Percentiles rank a stretch among this genome's conserved stretches.
phyloP scores from a whole-genome alignment of 805 yeast genomes.

The Blastobotrys peoriensis region DNA sequence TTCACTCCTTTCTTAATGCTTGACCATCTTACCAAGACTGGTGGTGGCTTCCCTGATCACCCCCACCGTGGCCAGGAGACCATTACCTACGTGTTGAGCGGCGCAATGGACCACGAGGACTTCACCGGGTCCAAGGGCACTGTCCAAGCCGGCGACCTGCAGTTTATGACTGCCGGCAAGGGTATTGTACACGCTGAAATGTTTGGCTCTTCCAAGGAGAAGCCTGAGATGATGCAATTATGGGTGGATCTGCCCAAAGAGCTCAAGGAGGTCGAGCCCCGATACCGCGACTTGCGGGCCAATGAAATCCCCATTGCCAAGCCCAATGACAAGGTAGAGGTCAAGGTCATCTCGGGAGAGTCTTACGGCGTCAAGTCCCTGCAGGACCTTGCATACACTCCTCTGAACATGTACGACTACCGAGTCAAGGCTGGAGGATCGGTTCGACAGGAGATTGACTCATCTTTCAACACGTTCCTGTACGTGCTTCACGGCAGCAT shows the following conservation, averaged over 20 bases:
- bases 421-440: constrained; percentile 44
- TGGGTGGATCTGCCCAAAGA: constrained; percentile 80
- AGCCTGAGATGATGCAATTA: constrained; percentile 52
- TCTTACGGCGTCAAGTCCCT: constrained; percentile 68
- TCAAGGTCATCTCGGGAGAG: constrained; percentile 69
- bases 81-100: constrained; percentile 59
- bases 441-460: constrained; percentile 54
- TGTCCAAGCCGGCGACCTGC: constrained; percentile 75
- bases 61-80: constrained; percentile 83
- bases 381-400: constrained; percentile 74
- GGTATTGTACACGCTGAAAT: constrained; percentile 85
- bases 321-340: constrained; percentile 53
- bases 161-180: constrained; percentile 89
- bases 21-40: constrained; percentile 69
- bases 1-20: constrained; percentile 78
- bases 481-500: constrained; percentile 24
- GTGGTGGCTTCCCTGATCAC: constrained; percentile 62
- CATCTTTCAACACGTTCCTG: constrained; percentile 36
- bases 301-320: constrained; percentile 64
- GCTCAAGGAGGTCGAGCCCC: constrained; percentile 58
- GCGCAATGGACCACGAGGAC: constrained; percentile 75
- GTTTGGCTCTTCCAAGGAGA: constrained; percentile 47
- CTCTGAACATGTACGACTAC: constrained; percentile 62
- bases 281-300: constrained; percentile 69
- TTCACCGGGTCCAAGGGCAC: constrained; percentile 81